Base-by-base conservation (phyloP, 495 filamentous ascomycete genomes). In the Neurospora tetraspora region DNA sequence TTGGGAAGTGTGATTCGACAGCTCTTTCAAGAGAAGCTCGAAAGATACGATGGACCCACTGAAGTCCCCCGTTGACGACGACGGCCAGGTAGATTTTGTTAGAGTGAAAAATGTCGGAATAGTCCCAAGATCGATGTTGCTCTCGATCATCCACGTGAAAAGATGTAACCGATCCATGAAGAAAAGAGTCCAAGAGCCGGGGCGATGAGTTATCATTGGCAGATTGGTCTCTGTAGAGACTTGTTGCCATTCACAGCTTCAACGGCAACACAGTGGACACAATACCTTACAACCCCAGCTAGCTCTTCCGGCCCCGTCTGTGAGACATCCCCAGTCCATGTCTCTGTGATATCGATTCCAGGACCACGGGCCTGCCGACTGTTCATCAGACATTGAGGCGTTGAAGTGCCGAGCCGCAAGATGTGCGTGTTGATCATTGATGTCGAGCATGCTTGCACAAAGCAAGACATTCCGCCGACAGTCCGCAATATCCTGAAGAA, bases 1-100 rank as follows among this genome's bases (percentile, higher is more conserved):
- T 43, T 27, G 68, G 43, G 37, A 65, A 40, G 47, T 76, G 65
- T 79, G 78, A 82, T 82, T 80, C 77, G 79, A 69, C 78, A 73
- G 73, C 70, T 74, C 34, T n/a, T 36, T 53, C 38, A 37, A 23
- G 39, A 47, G n/a, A 31, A 34, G 27, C 70, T 38, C 23, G 4
- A 37, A 69, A 40, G 72, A 20, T 74, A 65, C 53, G 5, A 65
- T 16, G 14, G 53, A 61, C 53, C 53, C 53, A 18, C 2, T 61
- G 53, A 18, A 65, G 53, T 34, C 11, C 27, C 27, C 53, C 53
- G 27, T 65, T 34, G 27, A 65, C 7, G 53, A 36, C 12, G 0
- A 34, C 27, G 12, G 2, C 5, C 12, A 65, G 53, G 53, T 34
- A 65, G 53, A 14, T 65, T 65, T 61, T 14, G 53, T 34, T 34